Base-by-base conservation (phyloP, 2,329 filamentous ascomycete genomes). In the Lachnellula arida region DNA sequence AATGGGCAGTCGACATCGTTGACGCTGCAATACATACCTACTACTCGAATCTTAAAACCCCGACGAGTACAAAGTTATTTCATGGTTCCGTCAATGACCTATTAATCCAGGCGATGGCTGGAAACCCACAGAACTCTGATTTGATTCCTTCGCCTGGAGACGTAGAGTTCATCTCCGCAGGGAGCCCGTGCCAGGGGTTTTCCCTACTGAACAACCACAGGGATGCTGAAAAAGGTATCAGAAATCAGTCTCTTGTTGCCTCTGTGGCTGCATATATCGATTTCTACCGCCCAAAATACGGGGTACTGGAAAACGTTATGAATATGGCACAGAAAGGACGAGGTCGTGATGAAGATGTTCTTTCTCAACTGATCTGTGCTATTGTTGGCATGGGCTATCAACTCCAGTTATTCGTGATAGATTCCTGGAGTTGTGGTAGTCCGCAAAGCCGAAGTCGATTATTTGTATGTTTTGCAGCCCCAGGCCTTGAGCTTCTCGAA, bases 361-460 rank as follows among this genome's bases (percentile, higher is more conserved):
- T 92, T 51, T 85, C 84, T 1, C 88, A 92, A 62, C 74, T 94
- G 0, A 76, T 94, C 9, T 88, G 86, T 59, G 79, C 84, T 0
- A 72, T 94, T 0, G 85, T 93, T 0, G 87, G 86, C 0, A 76
- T 94, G 60, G 89, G 89, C 0, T 95, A 94, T 62, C 89, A 95
- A 65, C 75, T 84, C 0, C 81, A 87, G 42, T 78, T 89, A 39
- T 82, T 85, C 54, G 75, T 86, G 0, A 74, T 89, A 19, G 88
- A 91, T 60, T 81, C 88, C 0, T 90, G 86, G 77, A 81, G 80
- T 0, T 83, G 81, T 60, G 87, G 88, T 1, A 82, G 84, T 2
- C 74, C 83, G 0, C 89, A 94, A 66, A 74, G 72, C 3, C 80
- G 90, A 4, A 80, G 78, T 3, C 78, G 90, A 6, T 75, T 93